Conservation (phyloP, 2,329 filamentous ascomycete species). For the Capronia americana region DNA sequence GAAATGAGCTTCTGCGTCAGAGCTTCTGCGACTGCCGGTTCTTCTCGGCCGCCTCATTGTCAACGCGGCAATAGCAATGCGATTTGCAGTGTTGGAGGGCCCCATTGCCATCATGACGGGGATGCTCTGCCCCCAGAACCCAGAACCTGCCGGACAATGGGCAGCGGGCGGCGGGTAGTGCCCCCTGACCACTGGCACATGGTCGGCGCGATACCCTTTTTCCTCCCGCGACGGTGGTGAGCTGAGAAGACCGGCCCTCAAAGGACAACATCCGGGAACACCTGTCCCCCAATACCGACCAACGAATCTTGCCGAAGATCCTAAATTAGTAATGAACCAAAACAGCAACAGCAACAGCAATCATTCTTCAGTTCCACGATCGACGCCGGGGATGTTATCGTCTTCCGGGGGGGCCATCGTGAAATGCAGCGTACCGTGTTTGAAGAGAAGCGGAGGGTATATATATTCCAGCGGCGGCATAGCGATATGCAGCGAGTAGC, state of each 20-base stretch:
- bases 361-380: neutral
- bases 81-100: neutral
- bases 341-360: neutral
- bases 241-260: neutral
- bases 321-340: neutral
- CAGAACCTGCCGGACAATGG: neutral
- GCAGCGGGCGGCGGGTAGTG: too few species aligned
- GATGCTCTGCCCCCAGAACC: neutral
- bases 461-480: neutral
- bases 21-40: constrained; percentile 30
- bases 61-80: neutral
- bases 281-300: neutral
- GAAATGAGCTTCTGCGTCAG: constrained; percentile 32
- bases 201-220: too few species aligned
- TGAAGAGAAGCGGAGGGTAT: neutral
- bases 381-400: neutral
- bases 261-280: neutral
- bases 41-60: neutral
- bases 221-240: neutral
- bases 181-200: neutral
- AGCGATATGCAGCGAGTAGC: neutral
- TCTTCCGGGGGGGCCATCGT: neutral
- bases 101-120: neutral
- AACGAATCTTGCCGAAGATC: neutral
- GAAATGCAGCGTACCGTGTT: too few species aligned